These are phyloP conservation scores for Claviceps arundinis DNA, from an alignment of 2,329 filamentous ascomycete genomes.

Conservation along the genomic window DNA sequence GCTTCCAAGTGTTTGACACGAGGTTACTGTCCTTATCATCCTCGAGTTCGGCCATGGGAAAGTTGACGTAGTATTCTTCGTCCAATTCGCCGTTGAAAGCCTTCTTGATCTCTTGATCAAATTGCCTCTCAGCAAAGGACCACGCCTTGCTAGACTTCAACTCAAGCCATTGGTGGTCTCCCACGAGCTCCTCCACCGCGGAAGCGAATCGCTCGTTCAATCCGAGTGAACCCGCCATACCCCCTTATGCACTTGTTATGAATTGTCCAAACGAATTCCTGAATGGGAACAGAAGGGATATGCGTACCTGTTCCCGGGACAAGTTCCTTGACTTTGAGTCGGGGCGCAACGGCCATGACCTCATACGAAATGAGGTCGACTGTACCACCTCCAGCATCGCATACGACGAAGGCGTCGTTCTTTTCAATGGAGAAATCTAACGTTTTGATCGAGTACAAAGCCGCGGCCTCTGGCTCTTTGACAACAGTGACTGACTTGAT, in stretches of 20 bases:
- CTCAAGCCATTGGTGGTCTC: conserved; percentile 6
- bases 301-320: conserved; percentile 12
- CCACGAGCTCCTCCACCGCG: conserved; percentile 9
- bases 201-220: conserved; percentile 11
- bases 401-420: conserved; percentile 37
- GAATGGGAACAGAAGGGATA: too few species aligned
- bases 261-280: too few species aligned
- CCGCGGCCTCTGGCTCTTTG: conserved; percentile 39
- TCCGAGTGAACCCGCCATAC: conserved; percentile 13
- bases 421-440: conserved; percentile 26
- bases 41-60: conserved; percentile 9
- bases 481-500: conserved; percentile 31
- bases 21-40: conserved; percentile 8
- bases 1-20: conserved; percentile 8
- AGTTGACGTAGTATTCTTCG: conserved; percentile 10
- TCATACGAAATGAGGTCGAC: conserved; percentile 42
- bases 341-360: conserved; percentile 16
- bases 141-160: conserved; percentile 7
- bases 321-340: conserved; percentile 11
- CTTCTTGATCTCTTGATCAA: conserved; percentile 12
- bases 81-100: conserved; percentile 6
- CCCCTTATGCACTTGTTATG: conserved; percentile 4
- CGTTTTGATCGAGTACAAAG: conserved; percentile 32
- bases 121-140: conserved; percentile 6
- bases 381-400: conserved; percentile 41